Evolutionary conservation across 495 filamentous ascomycete genomes (phyloP).

Genomic region (Penicillium salamii): DNA sequence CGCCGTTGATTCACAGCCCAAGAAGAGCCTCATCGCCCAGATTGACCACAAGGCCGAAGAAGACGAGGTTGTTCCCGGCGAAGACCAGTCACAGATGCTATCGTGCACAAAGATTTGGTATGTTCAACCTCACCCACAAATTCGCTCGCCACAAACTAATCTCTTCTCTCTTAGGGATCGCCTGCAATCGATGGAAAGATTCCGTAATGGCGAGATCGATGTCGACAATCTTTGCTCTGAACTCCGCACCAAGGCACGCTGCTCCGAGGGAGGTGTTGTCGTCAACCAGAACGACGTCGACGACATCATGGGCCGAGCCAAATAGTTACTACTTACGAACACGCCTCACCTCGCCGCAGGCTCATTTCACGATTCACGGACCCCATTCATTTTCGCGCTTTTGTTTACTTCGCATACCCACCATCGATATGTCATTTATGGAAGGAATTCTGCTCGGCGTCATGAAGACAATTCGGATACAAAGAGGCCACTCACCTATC

Average conservation of each 20-base stretch:
- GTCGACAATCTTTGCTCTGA: constrained; percentile 91
- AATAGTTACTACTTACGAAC: constrained; percentile 16
- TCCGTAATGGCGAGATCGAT: constrained; percentile 83
- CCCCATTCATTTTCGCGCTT: constrained; percentile 18
- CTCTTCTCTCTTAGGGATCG: constrained; percentile 68
- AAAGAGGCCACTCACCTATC: constrained; percentile 9
- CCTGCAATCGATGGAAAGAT: constrained; percentile 81
- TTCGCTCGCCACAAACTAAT: constrained; percentile 4
- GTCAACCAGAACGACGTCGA: constrained; percentile 88
- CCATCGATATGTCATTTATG: constrained; percentile 22
- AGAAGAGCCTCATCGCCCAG: constrained; percentile 68
- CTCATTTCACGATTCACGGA: constrained; percentile 25
- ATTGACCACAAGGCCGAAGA: constrained; percentile 68
- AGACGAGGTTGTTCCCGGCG: constrained; percentile 64
- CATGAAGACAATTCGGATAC: constrained; percentile 19
- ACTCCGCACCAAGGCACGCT: constrained; percentile 93
- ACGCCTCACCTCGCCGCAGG: neutral
- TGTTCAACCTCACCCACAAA: constrained; percentile 22
- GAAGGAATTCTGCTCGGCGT: constrained; percentile 24
- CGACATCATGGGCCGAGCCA: constrained; percentile 61
- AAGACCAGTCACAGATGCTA: constrained; percentile 64
- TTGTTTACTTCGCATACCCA: constrained; percentile 27
- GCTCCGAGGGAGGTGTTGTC: constrained; percentile 88
- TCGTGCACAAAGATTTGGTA: constrained; percentile 94
- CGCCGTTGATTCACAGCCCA: constrained; percentile 43